Evolutionary conservation across 306 rosid genomes (phyloP), one percentile per base, ranked within the genome.

Genomic region (Phaseolus lunatus): DNA sequence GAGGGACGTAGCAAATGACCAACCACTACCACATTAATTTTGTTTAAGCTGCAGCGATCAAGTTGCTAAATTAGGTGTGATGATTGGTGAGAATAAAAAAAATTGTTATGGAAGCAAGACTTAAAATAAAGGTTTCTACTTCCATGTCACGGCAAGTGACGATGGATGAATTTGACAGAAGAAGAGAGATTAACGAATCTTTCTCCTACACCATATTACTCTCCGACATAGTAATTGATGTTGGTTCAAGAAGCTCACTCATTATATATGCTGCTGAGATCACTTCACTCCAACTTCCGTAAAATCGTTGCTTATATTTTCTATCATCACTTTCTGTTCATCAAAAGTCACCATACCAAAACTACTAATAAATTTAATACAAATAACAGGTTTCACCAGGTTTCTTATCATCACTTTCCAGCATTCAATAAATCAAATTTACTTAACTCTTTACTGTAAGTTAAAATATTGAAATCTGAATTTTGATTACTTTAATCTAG

Each of bases 1-100:
- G 26, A 47, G 13, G 48, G 48, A 31, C 16, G 69, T 18, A 37
- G 18, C n/a, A 39, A 39, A 39, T 5, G 18, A 5, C 29, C 16
- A 35, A 37, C 50, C 29, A 65, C 27, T 5, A 20, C 11, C 52
- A 20, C 35, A 20, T 16, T 29, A 27, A 61, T 39, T 39, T 66
- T 66, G 70, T 37, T 65, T 3, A 19, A 65, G 31, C 50, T 37
- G 24, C 6, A 20, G 50, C n/a, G n/a, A 15, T 37, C 31, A 19
- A 37, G 29, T 65, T 37, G 52, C 71, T 66, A 66, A 66, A 41
- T 39, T 66, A 66, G 71, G 52, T 41, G 71, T 20, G 31, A 41
- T 66, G 52, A 20, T 66, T 20, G 71, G 52, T 20, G 52, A 66
- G 71, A 39, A 66, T 20, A 33, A 39, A 2, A 37, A 35, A 66